Conservation (phyloP, 2,329 filamentous ascomycete species). For the Botryosphaeria dothidea region DNA sequence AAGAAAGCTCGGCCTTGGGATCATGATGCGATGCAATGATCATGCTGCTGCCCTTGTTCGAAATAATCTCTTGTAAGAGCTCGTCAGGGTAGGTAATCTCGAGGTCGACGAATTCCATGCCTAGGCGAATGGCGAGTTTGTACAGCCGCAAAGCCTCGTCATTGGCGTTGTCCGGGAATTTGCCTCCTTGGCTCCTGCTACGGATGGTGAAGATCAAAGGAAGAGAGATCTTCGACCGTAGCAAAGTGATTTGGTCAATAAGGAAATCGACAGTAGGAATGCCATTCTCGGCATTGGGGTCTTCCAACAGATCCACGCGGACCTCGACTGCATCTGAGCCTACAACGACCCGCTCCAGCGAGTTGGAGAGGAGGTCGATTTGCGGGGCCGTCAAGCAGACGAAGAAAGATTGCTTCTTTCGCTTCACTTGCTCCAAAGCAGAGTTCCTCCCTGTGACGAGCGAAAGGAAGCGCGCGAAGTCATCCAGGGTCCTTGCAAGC, state of each 20-base stretch:
- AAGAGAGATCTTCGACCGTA: conserved; percentile 70
- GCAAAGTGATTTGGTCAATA: conserved; percentile 74
- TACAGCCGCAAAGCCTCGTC: conserved; percentile 76
- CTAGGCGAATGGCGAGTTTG: conserved; percentile 74
- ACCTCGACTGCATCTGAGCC: conserved; percentile 93
- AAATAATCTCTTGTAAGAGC: conserved; percentile 69
- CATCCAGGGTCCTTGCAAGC: conserved; percentile 58
- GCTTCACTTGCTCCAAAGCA: conserved; percentile 60
- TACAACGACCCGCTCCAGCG: conserved; percentile 72
- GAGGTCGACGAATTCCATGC: conserved; percentile 88
- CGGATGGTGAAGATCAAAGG: conserved; percentile 93
- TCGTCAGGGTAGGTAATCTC: conserved; percentile 83
- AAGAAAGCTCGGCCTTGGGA: conserved; percentile 73
- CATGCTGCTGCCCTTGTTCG: conserved; percentile 70
- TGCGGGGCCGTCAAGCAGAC: conserved; percentile 85
- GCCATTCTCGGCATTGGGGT: conserved; percentile 60
- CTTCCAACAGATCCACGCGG: conserved; percentile 84
- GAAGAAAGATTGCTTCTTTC: conserved; percentile 79
- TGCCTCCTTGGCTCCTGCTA: conserved; percentile 81
- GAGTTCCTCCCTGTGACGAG: conserved; percentile 64
- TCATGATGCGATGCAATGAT: conserved; percentile 98
- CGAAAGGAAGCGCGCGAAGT: conserved; percentile 73
- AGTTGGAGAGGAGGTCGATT: conserved; percentile 62
- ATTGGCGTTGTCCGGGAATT: conserved; percentile 75
- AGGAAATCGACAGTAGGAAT: conserved; percentile 73